phyloP scores from a whole-genome alignment of 2,329 filamentous ascomycete genomes.

The Colletotrichum sublineola region DNA sequence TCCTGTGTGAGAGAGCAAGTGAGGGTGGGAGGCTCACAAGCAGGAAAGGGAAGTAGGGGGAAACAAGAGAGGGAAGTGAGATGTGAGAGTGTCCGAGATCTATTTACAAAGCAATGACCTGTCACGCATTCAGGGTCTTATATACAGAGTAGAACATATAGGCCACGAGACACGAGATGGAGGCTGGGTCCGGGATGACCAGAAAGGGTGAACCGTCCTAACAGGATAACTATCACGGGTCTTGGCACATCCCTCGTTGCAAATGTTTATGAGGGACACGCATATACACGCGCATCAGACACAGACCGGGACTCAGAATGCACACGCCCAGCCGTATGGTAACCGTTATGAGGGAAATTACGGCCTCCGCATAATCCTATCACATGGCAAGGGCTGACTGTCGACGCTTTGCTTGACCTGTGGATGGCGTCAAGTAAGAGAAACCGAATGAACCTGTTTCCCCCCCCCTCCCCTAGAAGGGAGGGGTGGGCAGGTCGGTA shows the following conservation, averaged over 20 bases:
- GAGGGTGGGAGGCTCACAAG: background rate
- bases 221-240: constrained; percentile 21
- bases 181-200: background rate
- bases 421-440: constrained; percentile 25
- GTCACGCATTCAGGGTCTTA: constrained; percentile 32
- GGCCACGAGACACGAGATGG: constrained; percentile 6
- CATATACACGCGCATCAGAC: background rate
- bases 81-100: constrained; percentile 27
- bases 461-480: background rate
- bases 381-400: constrained; percentile 34
- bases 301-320: background rate
- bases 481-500: background rate
- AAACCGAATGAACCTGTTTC: constrained; percentile 13
- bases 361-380: constrained; percentile 34
- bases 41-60: constrained; percentile 1
- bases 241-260: constrained; percentile 29
- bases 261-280: constrained; percentile 21
- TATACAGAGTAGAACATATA: constrained; percentile 21
- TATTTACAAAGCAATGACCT: constrained; percentile 10
- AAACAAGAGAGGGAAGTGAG: background rate
- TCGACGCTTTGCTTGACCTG: constrained; percentile 34
- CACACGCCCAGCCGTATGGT: constrained; percentile 15
- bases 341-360: constrained; percentile 28
- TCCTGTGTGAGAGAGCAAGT: background rate
- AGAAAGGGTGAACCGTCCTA: constrained; percentile 17